A percentile compares a stretch with the other conserved stretches of the same genome.
phyloP scores from a whole-genome alignment of 495 filamentous ascomycete species.

The Thozetella sp. region DNA sequence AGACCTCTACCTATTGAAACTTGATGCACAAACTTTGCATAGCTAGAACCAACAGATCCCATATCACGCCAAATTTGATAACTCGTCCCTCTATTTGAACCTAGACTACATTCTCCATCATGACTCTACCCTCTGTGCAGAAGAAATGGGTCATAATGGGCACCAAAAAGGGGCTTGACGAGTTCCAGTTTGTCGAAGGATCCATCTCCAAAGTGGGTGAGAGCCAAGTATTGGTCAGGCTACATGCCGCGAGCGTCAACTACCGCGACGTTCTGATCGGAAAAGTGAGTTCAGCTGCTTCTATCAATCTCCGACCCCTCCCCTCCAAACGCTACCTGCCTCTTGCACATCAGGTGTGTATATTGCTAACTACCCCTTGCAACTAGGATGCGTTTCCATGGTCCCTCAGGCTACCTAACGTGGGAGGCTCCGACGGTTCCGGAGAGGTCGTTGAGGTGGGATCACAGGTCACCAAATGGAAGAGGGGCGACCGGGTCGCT shows the following conservation, averaged over 20 bases:
- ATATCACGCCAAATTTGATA: too few species aligned
- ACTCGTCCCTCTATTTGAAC: too few species aligned
- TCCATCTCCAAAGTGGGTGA: constrained; percentile 10
- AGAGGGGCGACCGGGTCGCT: constrained; percentile 66
- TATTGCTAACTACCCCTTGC: constrained; percentile 10
- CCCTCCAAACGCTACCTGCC: neutral
- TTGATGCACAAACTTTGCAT: too few species aligned
- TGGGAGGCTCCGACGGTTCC: constrained; percentile 16
- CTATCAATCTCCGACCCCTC: neutral
- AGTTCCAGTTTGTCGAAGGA: constrained; percentile 11
- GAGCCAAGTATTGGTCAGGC: constrained; percentile 13
- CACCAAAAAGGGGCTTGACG: constrained; percentile 2
- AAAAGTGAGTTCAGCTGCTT: neutral
- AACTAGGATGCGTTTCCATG: constrained; percentile 20
- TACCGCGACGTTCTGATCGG: constrained; percentile 31
- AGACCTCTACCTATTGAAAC: too few species aligned
- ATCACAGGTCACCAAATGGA: constrained; percentile 54
- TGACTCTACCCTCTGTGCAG: constrained; percentile 42
- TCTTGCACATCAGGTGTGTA: constrained; percentile 20
- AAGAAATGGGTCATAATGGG: constrained; percentile 57
- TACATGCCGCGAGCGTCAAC: constrained; percentile 13
- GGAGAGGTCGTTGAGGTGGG: constrained; percentile 16
- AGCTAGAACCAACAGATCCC: too few species aligned
- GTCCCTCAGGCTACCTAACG: constrained; percentile 3
- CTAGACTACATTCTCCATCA: neutral